These are phyloP conservation scores for Sclerotinia trifoliorum DNA, from an alignment of 2,329 filamentous ascomycete species.

Conservation along the genomic window DNA sequence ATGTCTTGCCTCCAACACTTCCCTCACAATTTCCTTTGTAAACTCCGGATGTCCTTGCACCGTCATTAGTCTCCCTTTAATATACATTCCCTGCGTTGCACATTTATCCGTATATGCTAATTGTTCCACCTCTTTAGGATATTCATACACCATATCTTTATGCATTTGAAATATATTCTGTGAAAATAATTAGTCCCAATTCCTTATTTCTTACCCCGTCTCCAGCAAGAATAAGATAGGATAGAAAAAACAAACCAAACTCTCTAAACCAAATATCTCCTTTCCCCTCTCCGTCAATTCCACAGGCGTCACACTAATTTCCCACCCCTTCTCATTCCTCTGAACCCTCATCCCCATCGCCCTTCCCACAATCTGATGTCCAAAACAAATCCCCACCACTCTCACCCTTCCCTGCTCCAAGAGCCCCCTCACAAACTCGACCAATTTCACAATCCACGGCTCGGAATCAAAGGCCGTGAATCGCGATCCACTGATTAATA, in stretches of 20 bases:
- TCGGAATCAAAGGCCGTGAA: constrained; percentile 71
- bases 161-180: constrained; percentile 84
- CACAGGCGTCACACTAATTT: constrained; percentile 71
- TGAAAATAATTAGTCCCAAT: not conserved
- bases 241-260: constrained; percentile 45
- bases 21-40: constrained; percentile 65
- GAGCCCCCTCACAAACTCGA: constrained; percentile 62
- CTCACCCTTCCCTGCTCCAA: constrained; percentile 62
- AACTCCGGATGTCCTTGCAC: constrained; percentile 90
- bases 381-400: constrained; percentile 81
- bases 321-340: constrained; percentile 71
- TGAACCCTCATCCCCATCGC: constrained; percentile 68
- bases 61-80: constrained; percentile 63
- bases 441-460: constrained; percentile 73
- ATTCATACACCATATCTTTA: constrained; percentile 67
- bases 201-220: not conserved
- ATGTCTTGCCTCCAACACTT: constrained; percentile 65
- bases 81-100: constrained; percentile 77
- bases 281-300: constrained; percentile 67
- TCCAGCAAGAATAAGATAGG: not conserved
- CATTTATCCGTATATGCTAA: constrained; percentile 67
- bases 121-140: constrained; percentile 59
- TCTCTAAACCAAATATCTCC: constrained; percentile 67
- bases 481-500: constrained; percentile 76
- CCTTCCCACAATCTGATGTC: constrained; percentile 79